These are phyloP conservation scores for Beauveria scarabaeidicola DNA, from an alignment of 2,329 filamentous ascomycete genomes.

Conservation along the genomic window DNA sequence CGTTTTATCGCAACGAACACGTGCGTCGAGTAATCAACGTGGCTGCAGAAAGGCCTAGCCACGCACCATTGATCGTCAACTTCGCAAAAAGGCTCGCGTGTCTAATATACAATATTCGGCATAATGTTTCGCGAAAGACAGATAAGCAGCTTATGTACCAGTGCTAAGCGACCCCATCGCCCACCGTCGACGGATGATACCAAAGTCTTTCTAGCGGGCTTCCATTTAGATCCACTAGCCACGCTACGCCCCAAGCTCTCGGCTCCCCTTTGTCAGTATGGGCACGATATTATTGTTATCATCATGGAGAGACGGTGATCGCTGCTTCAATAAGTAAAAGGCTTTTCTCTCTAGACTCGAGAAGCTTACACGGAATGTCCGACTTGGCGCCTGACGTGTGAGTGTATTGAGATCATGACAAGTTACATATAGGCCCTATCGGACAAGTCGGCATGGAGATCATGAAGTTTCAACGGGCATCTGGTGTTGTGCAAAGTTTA, in stretches of 20 bases:
- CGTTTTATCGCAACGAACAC: background rate
- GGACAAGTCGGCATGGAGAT: background rate
- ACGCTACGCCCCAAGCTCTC: background rate
- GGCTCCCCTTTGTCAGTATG: background rate
- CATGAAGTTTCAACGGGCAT: background rate
- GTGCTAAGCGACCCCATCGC: background rate
- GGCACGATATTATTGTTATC: background rate
- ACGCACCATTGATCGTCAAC: background rate
- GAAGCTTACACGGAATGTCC: background rate
- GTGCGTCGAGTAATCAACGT: background rate
- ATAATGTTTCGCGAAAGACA: too few relatives aligned
- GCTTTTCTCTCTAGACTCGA: background rate
- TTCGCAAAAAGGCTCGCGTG: background rate
- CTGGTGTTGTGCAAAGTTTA: background rate
- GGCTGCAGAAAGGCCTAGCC: background rate
- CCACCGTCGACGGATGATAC: background rate
- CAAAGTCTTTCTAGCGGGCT: slow-evolving; percentile 4
- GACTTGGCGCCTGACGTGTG: background rate
- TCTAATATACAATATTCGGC: background rate
- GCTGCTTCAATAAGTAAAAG: background rate
- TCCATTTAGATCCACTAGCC: slow-evolving; percentile 4
- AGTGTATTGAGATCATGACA: background rate
- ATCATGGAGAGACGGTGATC: background rate
- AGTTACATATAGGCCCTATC: background rate
- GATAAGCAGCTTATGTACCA: background rate